Base-by-base conservation (phyloP, 441 rosid species). In the Macaranga tanarius region DNA sequence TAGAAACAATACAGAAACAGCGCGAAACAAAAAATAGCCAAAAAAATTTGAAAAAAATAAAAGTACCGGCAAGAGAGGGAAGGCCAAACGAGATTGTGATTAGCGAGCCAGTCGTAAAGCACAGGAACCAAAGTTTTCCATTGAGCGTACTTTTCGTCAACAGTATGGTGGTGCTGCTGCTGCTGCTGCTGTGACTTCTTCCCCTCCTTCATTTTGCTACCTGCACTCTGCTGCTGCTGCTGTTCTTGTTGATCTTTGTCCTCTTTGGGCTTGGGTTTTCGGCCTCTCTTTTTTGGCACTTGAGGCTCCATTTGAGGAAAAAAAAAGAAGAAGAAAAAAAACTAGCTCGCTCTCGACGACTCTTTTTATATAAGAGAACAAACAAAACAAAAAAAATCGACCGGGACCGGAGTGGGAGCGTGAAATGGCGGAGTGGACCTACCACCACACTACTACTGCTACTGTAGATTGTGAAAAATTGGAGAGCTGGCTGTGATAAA, bases 71-170 rank as follows among this genome's bases (percentile, higher is more conserved):
- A 95, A 67, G 99, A 93, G 82, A 93, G 99, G 38, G 98, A 93
- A 22, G 99, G 99, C 99, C 98, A 95, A 70, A 93, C 97, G 77
- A 92, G 98, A 80, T 92, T 93, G 74, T 93, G 98, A 69, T 93
- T 89, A n/a, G 99, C 95, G 65, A 96, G 91, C 98, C 99, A 95
- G 83, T 95, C 99, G 70, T 95, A 95, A 48, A 95, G 97, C 66
- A 95, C 89, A 22, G 99, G 98, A n/a, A 96, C 98, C 23, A 93
- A 85, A 62, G 92, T 86, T 86, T 93, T 96, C 99, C 99, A 96
- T 67, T 88, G 97, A 78, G 86, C 74, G 84, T 96, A 93, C 84
- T 88, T 92, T 54, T 92, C 98, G 73, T 96, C 98, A 16, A 84
- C 91, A 28, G 89, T 77, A 7, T 80, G n/a, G n/a, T n/a, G n/a